phyloP scores from a whole-genome alignment of 805 yeast genomes.

The Candida sanyiensis region DNA sequence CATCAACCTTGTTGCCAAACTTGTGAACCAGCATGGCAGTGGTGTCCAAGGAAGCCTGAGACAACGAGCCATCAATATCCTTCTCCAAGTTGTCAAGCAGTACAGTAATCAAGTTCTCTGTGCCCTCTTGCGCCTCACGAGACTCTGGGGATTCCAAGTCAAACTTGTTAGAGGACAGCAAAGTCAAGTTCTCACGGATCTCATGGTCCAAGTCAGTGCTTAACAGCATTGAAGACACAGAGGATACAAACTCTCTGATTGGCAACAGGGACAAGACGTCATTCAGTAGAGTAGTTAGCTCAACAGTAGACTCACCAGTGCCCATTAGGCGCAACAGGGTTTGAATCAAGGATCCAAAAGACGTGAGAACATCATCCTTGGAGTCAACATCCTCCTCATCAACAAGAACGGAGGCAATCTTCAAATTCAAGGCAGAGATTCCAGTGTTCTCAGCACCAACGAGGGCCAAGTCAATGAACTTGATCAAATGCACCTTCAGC shows the following conservation, averaged over 20 bases:
- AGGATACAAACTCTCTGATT: conserved; percentile 59
- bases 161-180: conserved; percentile 61
- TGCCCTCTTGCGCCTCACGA: conserved; percentile 42
- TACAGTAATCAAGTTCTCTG: conserved; percentile 44
- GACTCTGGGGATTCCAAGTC: conserved; percentile 58
- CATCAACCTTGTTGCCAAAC: conserved; percentile 49
- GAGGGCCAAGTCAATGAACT: conserved; percentile 44
- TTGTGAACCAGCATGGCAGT: conserved; percentile 56
- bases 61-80: conserved; percentile 36
- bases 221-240: conserved; percentile 42
- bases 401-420: conserved; percentile 47
- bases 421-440: conserved; percentile 46
- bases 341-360: conserved; percentile 21
- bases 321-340: conserved; percentile 14
- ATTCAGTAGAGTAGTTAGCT: conserved; percentile 46
- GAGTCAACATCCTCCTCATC: conserved; percentile 15
- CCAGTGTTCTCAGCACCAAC: conserved; percentile 32
- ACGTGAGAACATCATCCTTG: conserved; percentile 9
- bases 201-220: conserved; percentile 33
- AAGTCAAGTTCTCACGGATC: conserved; percentile 56
- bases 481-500: conserved; percentile 47
- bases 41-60: conserved; percentile 67
- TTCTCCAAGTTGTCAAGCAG: conserved; percentile 36
- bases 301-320: conserved; percentile 20
- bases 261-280: conserved; percentile 69